Conservation (phyloP, 1,139 yeast species). For the Kurtzmaniella quercitrusa region DNA sequence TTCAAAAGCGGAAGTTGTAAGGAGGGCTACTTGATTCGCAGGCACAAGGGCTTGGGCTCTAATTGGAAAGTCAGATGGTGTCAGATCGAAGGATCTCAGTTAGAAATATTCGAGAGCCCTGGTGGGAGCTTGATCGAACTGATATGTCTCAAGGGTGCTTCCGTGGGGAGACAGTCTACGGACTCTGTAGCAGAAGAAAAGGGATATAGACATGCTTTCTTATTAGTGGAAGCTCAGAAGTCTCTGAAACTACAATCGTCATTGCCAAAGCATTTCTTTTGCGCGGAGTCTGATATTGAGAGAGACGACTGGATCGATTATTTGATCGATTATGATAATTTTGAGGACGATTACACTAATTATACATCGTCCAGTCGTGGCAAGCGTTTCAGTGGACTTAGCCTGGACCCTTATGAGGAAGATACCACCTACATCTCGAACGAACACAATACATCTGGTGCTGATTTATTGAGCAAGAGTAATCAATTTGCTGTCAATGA, state of each 20-base stretch:
- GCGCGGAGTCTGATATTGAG: constrained; percentile 80
- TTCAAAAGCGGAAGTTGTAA: constrained; percentile 53
- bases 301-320: constrained; percentile 75
- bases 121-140: constrained; percentile 58
- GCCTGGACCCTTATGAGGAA: constrained; percentile 10
- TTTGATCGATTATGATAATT: constrained; percentile 42
- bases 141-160: constrained; percentile 54
- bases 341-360: constrained; percentile 9
- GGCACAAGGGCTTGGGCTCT: constrained; percentile 50
- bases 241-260: constrained; percentile 50
- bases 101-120: constrained; percentile 60
- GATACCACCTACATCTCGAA: constrained; percentile 4
- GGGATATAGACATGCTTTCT: constrained; percentile 75
- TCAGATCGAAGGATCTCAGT: constrained; percentile 59
- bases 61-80: constrained; percentile 78
- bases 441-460: constrained; percentile 1
- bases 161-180: constrained; percentile 61
- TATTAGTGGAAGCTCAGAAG: constrained; percentile 62
- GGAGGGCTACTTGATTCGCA: constrained; percentile 67
- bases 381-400: not conserved
- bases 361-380: constrained; percentile 9
- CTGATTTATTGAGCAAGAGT: not conserved
- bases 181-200: constrained; percentile 62
- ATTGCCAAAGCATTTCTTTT: constrained; percentile 61
- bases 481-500: constrained; percentile 7